Evolutionary conservation across 495 filamentous ascomycete genomes (phyloP).

Genomic region (Penicillium bovifimosum): DNA sequence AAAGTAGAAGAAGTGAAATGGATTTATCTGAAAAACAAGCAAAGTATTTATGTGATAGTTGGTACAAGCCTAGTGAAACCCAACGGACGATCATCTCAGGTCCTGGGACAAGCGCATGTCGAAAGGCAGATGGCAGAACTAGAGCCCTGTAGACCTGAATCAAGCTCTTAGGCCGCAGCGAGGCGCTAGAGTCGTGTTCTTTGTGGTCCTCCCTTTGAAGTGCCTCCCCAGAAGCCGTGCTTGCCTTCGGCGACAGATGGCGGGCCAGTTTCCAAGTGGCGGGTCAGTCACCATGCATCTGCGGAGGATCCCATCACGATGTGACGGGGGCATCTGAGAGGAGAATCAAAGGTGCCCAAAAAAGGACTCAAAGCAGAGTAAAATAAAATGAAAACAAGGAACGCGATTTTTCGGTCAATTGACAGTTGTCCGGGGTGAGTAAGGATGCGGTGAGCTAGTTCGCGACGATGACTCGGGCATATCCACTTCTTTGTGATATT

Average conservation of each 20-base stretch:
- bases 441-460: too few relatives aligned
- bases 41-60: constrained; percentile 4
- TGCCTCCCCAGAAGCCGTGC: constrained; percentile 4
- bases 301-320: constrained; percentile 28
- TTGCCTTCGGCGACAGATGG: constrained; percentile 19
- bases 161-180: not conserved
- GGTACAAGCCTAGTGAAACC: not conserved
- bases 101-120: not conserved
- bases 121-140: not conserved
- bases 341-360: not conserved
- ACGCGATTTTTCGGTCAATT: not conserved
- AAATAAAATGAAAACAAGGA: not conserved
- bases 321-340: constrained; percentile 21
- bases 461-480: too few relatives aligned
- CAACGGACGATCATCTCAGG: constrained; percentile 2
- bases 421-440: not conserved
- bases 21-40: not conserved
- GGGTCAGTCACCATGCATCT: constrained; percentile 35
- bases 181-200: constrained; percentile 4
- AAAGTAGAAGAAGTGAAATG: not conserved
- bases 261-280: constrained; percentile 37
- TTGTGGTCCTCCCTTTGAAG: constrained; percentile 8
- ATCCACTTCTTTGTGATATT: too few relatives aligned
- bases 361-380: not conserved
- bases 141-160: not conserved